phyloP scores from a whole-genome alignment of 257 asterid species.

The Petunia axillaris region DNA sequence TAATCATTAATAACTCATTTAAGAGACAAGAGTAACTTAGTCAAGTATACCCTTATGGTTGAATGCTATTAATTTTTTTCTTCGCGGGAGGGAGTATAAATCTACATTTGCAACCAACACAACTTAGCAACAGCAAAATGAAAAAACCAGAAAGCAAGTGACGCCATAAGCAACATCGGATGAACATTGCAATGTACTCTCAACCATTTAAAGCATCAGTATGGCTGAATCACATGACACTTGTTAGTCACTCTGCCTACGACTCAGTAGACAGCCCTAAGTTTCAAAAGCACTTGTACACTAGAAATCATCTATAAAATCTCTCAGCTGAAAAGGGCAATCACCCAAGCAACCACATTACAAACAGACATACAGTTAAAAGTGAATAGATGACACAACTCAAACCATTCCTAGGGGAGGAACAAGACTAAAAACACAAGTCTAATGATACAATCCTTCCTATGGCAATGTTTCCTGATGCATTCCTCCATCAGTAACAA shows the following conservation, averaged over 20 bases:
- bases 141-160: neutral
- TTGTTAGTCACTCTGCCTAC: constrained; percentile 16
- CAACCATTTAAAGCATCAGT: constrained; percentile 15
- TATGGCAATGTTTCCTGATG: neutral
- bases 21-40: too few relatives aligned
- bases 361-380: constrained; percentile 13
- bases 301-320: constrained; percentile 19
- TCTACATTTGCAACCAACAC: neutral
- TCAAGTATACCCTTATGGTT: too few relatives aligned
- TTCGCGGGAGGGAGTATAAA: too few relatives aligned
- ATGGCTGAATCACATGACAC: constrained; percentile 12
- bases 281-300: constrained; percentile 31
- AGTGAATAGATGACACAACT: constrained; percentile 19
- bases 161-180: constrained; percentile 6
- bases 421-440: constrained; percentile 21
- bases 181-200: constrained; percentile 16
- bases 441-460: neutral
- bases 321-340: constrained; percentile 18
- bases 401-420: constrained; percentile 13
- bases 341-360: constrained; percentile 22
- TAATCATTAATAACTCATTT: too few relatives aligned
- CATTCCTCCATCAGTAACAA: constrained; percentile 18
- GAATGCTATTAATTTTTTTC: too few relatives aligned
- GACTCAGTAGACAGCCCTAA: constrained; percentile 29
- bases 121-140: neutral